Evolutionary conservation across 2,329 filamentous ascomycete genomes (phyloP), one percentile per base, ranked within the genome.

Genomic region (Sporothrix brunneoviolacea): DNA sequence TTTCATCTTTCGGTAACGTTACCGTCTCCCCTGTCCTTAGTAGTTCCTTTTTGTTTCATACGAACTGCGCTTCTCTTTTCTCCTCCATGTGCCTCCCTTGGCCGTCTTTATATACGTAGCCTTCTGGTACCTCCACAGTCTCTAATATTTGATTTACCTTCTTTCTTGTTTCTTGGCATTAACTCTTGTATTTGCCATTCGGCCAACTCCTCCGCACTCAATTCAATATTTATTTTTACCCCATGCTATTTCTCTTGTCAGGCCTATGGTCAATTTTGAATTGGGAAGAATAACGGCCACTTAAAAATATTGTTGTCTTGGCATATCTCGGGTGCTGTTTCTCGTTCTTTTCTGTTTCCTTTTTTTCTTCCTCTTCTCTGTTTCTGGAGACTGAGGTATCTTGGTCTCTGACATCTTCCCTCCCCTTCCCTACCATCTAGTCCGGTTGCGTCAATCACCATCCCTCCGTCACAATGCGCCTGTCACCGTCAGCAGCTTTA

Each of bases 1-100:
- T 16, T 30, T 21, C 18, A 38, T 32, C 6, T 27, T 48, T 50
- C 41, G 42, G 49, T 51, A 51, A 51, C 49, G 49, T 51, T 51
- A 47, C 49, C 42, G 43, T 46, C 24, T 36, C 38, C 36, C 39
- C 37, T 43, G 19, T 36, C 22, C 16, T 43, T 28, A n/a, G 22
- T 16, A 12, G 16, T 40, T 27, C 12, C 38, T 38, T 38, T 6
- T 38, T 24, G 5, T 22, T 19, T 40, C 9, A n/a, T n/a, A n/a
- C n/a, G n/a, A n/a, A n/a, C n/a, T n/a, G n/a, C n/a, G 4, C 18
- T 36, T 45, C 4, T 45, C 30, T 37, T 28, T 37, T 51, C 21
- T 38, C 16, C 8, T 22, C 10, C 24, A 28, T 28, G 5, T 28
- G 24, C n/a, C n/a, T 39, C 8, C 16, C 12, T 40, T 19, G 21